These are phyloP conservation scores for Malus hybrid DNA, from an alignment of 331 rosid genomes.

Conservation along the genomic window DNA sequence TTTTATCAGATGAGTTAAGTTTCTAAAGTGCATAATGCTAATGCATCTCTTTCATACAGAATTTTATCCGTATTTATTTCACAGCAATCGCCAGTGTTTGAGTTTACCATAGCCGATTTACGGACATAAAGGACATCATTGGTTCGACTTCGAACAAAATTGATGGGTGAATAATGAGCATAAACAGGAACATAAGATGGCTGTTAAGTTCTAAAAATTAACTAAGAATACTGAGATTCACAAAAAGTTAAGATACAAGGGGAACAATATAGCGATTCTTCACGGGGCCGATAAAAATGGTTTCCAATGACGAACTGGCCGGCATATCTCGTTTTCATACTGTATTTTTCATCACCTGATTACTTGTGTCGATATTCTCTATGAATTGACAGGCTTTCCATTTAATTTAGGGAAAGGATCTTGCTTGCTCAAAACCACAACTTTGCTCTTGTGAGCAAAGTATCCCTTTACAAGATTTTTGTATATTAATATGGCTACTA, in stretches of 20 bases:
- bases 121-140: neutral
- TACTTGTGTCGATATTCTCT: conserved; percentile 10
- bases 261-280: too few species aligned
- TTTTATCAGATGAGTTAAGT: neutral
- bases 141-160: too few species aligned
- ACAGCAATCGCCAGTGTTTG: neutral
- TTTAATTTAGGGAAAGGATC: conserved; percentile 89
- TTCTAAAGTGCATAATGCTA: too few species aligned
- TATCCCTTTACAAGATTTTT: conserved; percentile 88
- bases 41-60: neutral
- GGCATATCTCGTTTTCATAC: neutral
- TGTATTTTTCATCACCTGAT: conserved; percentile 1
- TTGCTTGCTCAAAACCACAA: conserved; percentile 89
- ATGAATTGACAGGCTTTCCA: conserved; percentile 79
- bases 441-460: conserved; percentile 97
- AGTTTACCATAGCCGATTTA: too few species aligned
- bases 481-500: conserved; percentile 77
- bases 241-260: too few species aligned
- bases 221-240: too few species aligned
- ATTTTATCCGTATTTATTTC: neutral
- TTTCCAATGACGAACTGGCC: neutral
- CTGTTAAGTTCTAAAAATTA: too few species aligned
- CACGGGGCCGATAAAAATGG: neutral
- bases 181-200: too few species aligned
- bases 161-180: too few species aligned